Conservation (phyloP, 2,329 filamentous ascomycete species). For the Pseudopyrenochaeta lycopersici region DNA sequence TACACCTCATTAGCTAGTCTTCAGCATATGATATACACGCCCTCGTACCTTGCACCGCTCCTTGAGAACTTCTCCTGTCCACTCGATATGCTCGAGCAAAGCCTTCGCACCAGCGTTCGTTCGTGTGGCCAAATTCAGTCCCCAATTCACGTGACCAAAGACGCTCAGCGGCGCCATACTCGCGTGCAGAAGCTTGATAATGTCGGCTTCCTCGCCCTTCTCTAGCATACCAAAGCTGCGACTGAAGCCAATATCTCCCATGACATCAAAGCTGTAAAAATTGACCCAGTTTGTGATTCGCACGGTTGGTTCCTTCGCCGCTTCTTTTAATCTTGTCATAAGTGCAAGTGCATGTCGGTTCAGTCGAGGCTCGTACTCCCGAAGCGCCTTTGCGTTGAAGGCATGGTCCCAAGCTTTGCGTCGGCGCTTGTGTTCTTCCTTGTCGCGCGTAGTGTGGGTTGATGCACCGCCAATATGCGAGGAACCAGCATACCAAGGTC, state of each 20-base stretch:
- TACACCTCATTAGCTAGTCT: conserved; percentile 9
- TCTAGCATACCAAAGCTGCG: conserved; percentile 52
- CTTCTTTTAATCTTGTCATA: conserved; percentile 33
- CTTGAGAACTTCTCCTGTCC: conserved; percentile 32
- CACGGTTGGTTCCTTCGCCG: conserved; percentile 24
- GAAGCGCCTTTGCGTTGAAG: conserved; percentile 44
- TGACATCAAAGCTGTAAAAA: conserved; percentile 59
- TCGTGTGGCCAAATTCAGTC: conserved; percentile 23
- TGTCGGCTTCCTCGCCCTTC: conserved; percentile 36
- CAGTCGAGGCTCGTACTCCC: conserved; percentile 47
- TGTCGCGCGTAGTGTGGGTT: conserved; percentile 39
- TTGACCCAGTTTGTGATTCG: conserved; percentile 46
- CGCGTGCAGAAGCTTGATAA: conserved; percentile 38
- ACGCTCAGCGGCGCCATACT: conserved; percentile 30
- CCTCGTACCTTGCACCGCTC: conserved; percentile 35
- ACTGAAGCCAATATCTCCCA: conserved; percentile 57
- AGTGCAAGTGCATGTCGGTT: conserved; percentile 39
- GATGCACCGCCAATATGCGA: conserved; percentile 30
- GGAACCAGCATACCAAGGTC: conserved; percentile 32
- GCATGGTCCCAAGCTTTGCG: conserved; percentile 46
- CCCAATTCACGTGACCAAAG: conserved; percentile 35
- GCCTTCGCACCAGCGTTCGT: conserved; percentile 27
- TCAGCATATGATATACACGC: not conserved
- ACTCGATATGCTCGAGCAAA: conserved; percentile 33
- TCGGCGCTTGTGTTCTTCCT: conserved; percentile 37